Evolutionary conservation across 257 asterid species (phyloP).

Genomic region (Sherardia arvensis): DNA sequence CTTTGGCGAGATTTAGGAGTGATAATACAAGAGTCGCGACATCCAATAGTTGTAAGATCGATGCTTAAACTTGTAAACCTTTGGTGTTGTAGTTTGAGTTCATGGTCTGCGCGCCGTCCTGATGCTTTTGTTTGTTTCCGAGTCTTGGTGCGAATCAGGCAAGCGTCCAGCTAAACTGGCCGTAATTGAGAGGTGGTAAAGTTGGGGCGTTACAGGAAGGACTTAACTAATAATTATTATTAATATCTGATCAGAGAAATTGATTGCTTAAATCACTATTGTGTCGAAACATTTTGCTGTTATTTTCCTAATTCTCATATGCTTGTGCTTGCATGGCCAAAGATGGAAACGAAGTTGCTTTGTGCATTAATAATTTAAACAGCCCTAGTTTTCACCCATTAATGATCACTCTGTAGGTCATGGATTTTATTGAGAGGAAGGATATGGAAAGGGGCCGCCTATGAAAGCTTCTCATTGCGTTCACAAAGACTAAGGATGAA

Average conservation of each 20-base stretch:
- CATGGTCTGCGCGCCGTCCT: too few relatives aligned
- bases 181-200: too few relatives aligned
- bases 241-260: neutral
- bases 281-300: neutral
- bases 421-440: conserved; percentile 82
- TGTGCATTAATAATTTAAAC: conserved; percentile 72
- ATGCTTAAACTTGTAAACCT: too few relatives aligned
- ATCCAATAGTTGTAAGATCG: too few relatives aligned
- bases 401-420: conserved; percentile 75
- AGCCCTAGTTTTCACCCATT: conserved; percentile 71
- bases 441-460: conserved; percentile 63
- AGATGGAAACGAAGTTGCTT: conserved; percentile 72
- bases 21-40: too few relatives aligned
- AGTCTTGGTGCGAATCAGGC: too few relatives aligned
- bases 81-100: too few relatives aligned
- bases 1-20: too few relatives aligned
- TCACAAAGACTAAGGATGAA: conserved; percentile 41
- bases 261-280: neutral
- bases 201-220: too few relatives aligned
- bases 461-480: conserved; percentile 55
- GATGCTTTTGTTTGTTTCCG: too few relatives aligned
- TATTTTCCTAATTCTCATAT: neutral
- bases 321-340: conserved; percentile 44
- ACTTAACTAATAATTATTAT: too few relatives aligned
- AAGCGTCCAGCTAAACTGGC: too few relatives aligned